phyloP scores from a whole-genome alignment of 805 yeast species.

The Zygoascus biomembranicola region DNA sequence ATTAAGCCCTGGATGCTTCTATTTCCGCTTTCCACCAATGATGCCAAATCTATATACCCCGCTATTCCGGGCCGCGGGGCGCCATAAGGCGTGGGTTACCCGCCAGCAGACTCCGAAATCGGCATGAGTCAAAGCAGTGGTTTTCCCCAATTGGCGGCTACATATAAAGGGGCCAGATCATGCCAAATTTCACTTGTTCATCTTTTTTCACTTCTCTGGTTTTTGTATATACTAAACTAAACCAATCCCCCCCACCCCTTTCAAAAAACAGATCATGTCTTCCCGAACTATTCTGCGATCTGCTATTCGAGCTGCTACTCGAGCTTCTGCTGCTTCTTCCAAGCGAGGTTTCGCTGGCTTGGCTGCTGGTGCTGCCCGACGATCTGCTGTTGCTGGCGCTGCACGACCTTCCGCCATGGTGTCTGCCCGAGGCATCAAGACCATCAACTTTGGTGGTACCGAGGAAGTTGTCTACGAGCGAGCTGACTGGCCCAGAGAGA shows the following conservation, averaged over 20 bases:
- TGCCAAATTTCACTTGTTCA: neutral
- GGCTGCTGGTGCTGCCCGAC: conserved; percentile 36
- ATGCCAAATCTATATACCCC: neutral
- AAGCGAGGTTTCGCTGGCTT: conserved; percentile 57
- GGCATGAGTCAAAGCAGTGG: neutral
- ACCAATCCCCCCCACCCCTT: neutral
- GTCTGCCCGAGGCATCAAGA: conserved; percentile 84
- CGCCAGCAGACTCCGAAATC: neutral
- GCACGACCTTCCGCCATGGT: conserved; percentile 38
- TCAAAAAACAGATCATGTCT: conserved; percentile 10
- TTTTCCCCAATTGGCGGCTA: neutral
- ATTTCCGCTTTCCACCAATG: no score
- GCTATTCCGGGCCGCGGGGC: neutral
- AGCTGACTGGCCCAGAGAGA: conserved; percentile 99
- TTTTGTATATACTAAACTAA: neutral
- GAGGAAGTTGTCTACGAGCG: conserved; percentile 97
- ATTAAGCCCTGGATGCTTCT: no score
- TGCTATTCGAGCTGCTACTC: conserved; percentile 13
- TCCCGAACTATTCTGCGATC: conserved; percentile 33
- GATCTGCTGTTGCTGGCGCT: conserved; percentile 46
- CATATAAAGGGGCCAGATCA: neutral
- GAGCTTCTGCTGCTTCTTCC: conserved; percentile 31
- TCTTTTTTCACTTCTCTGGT: neutral
- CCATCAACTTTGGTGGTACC: conserved; percentile 94
- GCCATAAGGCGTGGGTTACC: neutral